Evolutionary conservation across 345 rosid species (phyloP), one percentile per base, ranked within the genome.

Genomic region (Salix caprea): DNA sequence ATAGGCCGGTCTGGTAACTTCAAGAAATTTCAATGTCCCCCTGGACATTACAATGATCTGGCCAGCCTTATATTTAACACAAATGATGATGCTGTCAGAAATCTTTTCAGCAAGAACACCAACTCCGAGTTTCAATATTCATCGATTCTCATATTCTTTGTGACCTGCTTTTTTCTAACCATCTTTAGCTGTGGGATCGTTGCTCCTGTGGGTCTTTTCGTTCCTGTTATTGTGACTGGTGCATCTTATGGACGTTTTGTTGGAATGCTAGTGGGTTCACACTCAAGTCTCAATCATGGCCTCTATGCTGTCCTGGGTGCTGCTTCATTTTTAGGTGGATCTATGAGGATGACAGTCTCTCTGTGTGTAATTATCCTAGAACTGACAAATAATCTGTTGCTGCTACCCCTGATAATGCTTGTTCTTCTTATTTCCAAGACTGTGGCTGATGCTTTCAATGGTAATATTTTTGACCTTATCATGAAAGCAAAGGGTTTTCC

Each of bases 31-130:
- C 98, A 95, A 60, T 95, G 99, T 48, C 84, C 94, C 37, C 60
- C 90, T 56, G 94, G 89, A 79, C 85, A 93, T 56, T 91, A 93
- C 84, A 93, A 95, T 75, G 98, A 93, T 82, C 89, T 95, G 50
- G 99, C 99, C 32, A 93, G 98, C 91, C 97, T 95, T 75, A 89
- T 93, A 69, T 95, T 93, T 80, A 95, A 95, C 89, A 95, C 97
- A 14, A 90, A 93, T 75, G 99, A 91, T 58, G 98, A 95, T 81
- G 90, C 97, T 50, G 90, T 95, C 74, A 87, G 82, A 86, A 95
- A 95, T 76, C 97, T 95, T 79, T 93, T 93, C 91, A 93, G 99
- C 91, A 89, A 85, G 87, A 79, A 86, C 78, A 91, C 97, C 0
- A 91, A 91, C 48, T 18, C 80, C 3, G 97, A 95, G 88, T 93